These are phyloP conservation scores for Dothideomycetidae sp. DNA, from an alignment of 2,329 filamentous ascomycete genomes.

Conservation along the genomic window DNA sequence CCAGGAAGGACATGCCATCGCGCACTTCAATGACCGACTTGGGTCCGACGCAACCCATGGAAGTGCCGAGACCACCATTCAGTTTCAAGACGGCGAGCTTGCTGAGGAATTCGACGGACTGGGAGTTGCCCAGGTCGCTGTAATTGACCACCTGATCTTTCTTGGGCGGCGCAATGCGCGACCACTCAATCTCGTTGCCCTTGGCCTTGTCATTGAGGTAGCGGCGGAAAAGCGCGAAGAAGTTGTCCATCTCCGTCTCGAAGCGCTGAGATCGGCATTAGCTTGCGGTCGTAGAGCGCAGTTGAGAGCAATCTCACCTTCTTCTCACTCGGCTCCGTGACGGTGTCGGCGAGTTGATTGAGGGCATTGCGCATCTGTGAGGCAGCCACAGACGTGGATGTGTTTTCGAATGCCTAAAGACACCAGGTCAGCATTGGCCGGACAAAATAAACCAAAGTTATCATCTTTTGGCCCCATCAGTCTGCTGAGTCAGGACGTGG, in stretches of 20 bases:
- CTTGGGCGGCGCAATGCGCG: constrained; percentile 86
- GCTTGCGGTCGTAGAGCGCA: too few relatives aligned
- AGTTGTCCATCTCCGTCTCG: constrained; percentile 99
- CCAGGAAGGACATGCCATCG: constrained; percentile 99
- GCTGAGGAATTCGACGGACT: constrained; percentile 86
- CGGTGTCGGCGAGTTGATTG: constrained; percentile 81
- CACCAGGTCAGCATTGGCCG: constrained; percentile 4
- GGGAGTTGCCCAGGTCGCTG: constrained; percentile 72
- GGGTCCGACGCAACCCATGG: constrained; percentile 97
- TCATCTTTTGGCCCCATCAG: too few relatives aligned
- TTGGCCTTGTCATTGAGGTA: constrained; percentile 99
- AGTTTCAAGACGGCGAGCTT: constrained; percentile 98
- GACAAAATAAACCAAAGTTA: too few relatives aligned
- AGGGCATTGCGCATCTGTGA: constrained; percentile 98
- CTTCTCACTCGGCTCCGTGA: constrained; percentile 60
- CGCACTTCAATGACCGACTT: constrained; percentile 99
- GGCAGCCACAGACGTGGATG: constrained; percentile 91
- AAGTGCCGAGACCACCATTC: constrained; percentile 97
- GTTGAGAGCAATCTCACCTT: constrained; percentile 65
- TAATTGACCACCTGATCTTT: constrained; percentile 92
- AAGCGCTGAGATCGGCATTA: constrained; percentile 62
- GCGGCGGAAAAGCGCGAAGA: constrained; percentile 95
- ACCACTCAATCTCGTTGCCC: constrained; percentile 92
- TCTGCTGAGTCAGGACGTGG: too few relatives aligned
- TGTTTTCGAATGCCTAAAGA: constrained; percentile 90